Evolutionary conservation across 495 filamentous ascomycete species (phyloP).

Genomic region (Neurospora discreta): DNA sequence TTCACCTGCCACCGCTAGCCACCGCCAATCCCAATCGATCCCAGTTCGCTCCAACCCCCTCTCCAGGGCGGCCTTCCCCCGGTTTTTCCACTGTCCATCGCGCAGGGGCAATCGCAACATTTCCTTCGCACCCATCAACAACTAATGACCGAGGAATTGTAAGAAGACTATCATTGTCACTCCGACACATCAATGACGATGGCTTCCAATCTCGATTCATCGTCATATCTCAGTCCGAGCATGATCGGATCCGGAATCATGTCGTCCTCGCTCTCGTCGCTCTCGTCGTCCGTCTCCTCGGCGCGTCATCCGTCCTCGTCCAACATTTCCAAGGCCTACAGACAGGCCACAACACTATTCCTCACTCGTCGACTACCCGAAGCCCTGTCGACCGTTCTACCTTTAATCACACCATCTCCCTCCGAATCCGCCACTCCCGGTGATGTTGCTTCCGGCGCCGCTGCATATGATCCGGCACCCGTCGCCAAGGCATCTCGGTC

Average conservation of each 20-base stretch:
- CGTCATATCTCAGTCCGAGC: conserved; percentile 8
- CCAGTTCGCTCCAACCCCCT: background rate
- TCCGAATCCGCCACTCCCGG: conserved; percentile 2
- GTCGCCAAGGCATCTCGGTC: conserved; percentile 61
- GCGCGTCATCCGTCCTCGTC: conserved; percentile 42
- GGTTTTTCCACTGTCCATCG: background rate
- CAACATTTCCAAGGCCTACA: conserved; percentile 74
- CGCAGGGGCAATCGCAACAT: background rate
- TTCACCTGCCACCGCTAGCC: background rate
- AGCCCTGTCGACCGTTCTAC: conserved; percentile 69
- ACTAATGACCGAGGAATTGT: background rate
- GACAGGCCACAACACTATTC: conserved; percentile 82
- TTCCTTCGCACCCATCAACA: background rate
- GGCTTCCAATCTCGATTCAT: background rate
- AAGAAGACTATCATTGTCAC: background rate
- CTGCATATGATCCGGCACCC: conserved; percentile 43
- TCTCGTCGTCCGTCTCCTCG: conserved; percentile 36
- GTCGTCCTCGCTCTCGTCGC: conserved; percentile 35
- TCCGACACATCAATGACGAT: background rate
- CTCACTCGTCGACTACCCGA: conserved; percentile 85
- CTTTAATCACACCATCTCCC: conserved; percentile 50
- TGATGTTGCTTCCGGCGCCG: conserved; percentile 21
- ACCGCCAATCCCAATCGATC: background rate
- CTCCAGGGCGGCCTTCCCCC: background rate
- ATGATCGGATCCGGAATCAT: conserved; percentile 18